Evolutionary conservation across 2,329 filamentous ascomycete genomes (phyloP).

Genomic region (Calonectria ilicicola): DNA sequence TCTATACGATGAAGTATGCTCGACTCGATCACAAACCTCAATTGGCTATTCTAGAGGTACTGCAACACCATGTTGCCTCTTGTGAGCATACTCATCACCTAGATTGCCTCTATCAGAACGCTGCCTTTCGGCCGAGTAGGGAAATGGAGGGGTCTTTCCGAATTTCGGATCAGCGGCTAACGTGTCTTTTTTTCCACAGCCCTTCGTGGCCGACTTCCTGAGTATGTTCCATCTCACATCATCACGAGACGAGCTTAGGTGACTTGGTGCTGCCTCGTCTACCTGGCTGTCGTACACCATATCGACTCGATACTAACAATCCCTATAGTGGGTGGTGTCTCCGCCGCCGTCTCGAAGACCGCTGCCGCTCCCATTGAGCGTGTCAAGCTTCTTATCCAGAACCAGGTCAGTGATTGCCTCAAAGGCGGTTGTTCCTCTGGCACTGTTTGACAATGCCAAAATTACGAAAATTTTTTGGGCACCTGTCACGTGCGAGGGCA

Average conservation of each 20-base stretch:
- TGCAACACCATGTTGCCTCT: background rate
- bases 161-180: conserved; percentile 33
- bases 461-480: background rate
- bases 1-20: conserved; percentile 15
- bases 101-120: conserved; percentile 15
- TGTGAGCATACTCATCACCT: background rate
- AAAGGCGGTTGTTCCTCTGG: background rate
- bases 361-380: conserved; percentile 99
- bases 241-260: conserved; percentile 18
- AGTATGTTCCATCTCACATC: conserved; percentile 75
- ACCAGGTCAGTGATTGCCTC: conserved; percentile 81
- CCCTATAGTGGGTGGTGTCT: conserved; percentile 95
- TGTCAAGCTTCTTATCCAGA: conserved; percentile 99
- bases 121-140: conserved; percentile 12
- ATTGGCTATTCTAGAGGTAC: conserved; percentile 25
- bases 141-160: background rate
- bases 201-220: conserved; percentile 98
- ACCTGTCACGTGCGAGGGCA: conserved; percentile 15
- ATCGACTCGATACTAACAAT: conserved; percentile 28
- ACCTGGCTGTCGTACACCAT: conserved; percentile 30
- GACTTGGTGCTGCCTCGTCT: conserved; percentile 21
- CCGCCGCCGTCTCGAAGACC: conserved; percentile 99
- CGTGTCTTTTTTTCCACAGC: conserved; percentile 61
- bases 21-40: conserved; percentile 23
- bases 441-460: background rate